phyloP scores from a whole-genome alignment of 2,329 filamentous ascomycete species.

The Monosporascus sp. region DNA sequence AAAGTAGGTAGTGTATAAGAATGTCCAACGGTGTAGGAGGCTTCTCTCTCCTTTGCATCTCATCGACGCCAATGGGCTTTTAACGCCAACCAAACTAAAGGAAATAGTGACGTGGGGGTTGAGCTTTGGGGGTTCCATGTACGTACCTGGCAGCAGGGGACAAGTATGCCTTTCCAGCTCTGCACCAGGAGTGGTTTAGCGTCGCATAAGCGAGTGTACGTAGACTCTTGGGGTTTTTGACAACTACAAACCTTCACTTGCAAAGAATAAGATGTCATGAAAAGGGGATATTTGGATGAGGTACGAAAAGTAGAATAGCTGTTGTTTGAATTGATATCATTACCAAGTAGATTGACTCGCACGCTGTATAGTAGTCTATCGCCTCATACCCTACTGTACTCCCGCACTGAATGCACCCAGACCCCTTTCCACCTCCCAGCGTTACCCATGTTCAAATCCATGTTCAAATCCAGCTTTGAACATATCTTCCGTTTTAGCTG shows the following conservation, averaged over 20 bases:
- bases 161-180: not conserved
- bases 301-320: too few relatives aligned
- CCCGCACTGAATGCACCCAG: not conserved
- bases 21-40: not conserved
- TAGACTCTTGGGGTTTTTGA: not conserved
- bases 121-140: not conserved
- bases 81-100: too few relatives aligned
- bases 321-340: too few relatives aligned
- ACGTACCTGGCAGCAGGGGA: not conserved
- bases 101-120: not conserved
- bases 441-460: not conserved
- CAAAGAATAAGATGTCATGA: too few relatives aligned
- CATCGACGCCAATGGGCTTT: too few relatives aligned
- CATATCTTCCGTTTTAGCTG: conserved; percentile 28
- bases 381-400: too few relatives aligned
- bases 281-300: too few relatives aligned
- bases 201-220: not conserved
- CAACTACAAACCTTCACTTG: too few relatives aligned
- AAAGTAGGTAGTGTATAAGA: not conserved
- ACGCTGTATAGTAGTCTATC: too few relatives aligned
- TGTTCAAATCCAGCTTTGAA: not conserved
- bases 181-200: not conserved
- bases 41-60: too few relatives aligned
- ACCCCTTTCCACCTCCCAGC: not conserved
- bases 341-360: too few relatives aligned